Evolutionary conservation across 495 filamentous ascomycete species (phyloP).

Genomic region (Penicillium roqueforti): DNA sequence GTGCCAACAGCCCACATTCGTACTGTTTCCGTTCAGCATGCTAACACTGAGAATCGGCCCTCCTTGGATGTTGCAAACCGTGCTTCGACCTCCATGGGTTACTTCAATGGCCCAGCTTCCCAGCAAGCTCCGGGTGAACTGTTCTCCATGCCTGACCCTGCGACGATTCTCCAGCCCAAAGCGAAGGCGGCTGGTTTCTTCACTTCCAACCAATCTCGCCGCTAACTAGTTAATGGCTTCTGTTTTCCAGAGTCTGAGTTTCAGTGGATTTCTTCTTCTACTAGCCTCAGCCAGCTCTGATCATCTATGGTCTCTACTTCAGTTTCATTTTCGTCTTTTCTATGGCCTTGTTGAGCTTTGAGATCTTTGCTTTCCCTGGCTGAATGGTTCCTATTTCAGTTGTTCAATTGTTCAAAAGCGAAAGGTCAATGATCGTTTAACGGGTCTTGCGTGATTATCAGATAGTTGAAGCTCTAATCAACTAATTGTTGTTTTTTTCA

Average conservation of each 20-base stretch:
- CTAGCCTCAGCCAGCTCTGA: background rate
- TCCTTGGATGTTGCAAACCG: background rate
- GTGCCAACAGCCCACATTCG: background rate
- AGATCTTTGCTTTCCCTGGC: background rate
- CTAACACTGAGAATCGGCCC: background rate
- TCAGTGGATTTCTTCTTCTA: background rate
- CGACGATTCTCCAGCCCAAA: background rate
- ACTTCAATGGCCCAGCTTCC: background rate
- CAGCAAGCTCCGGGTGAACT: background rate
- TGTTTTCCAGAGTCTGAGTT: background rate
- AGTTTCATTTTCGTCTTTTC: background rate
- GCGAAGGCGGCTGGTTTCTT: background rate
- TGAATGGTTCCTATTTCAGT: background rate
- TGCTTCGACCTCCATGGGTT: no score
- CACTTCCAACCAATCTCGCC: background rate
- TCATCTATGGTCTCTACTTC: background rate
- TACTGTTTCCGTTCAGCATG: background rate
- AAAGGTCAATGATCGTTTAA: background rate
- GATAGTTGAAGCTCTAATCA: background rate
- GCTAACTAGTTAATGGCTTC: background rate
- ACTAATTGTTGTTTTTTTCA: background rate
- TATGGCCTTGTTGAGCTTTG: constrained; percentile 1
- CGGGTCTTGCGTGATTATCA: background rate
- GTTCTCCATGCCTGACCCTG: background rate
- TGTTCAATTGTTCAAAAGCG: background rate